Conservation (phyloP, 2,329 filamentous ascomycete genomes). For the Thermoascus crustaceus region DNA sequence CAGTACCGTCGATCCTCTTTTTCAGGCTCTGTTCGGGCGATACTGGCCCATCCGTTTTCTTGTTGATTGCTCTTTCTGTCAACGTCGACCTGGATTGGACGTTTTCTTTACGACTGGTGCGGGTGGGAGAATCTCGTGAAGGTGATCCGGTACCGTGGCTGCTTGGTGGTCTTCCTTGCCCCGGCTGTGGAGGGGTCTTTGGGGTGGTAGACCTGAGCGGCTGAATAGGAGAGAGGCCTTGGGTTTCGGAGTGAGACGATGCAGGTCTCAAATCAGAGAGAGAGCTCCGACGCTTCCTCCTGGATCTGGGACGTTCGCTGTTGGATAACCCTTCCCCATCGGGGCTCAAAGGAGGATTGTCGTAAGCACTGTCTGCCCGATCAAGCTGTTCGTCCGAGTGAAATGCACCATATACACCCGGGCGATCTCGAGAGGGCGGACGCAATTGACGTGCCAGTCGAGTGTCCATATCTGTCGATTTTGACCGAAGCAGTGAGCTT, state of each 20-base stretch:
- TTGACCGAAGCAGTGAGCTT: conserved; percentile 59
- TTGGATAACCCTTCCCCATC: conserved; percentile 42
- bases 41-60: conserved; percentile 23
- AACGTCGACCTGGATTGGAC: conserved; percentile 26
- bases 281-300: conserved; percentile 82
- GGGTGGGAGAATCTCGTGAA: conserved; percentile 22
- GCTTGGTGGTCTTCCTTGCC: conserved; percentile 22
- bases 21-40: conserved; percentile 32
- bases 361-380: conserved; percentile 39
- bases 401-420: conserved; percentile 41
- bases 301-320: conserved; percentile 39
- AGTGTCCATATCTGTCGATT: conserved; percentile 65
- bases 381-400: conserved; percentile 39
- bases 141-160: conserved; percentile 22
- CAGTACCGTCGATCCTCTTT: conserved; percentile 33
- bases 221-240: conserved; percentile 23
- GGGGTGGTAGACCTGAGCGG: conserved; percentile 32
- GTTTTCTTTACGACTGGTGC: conserved; percentile 34
- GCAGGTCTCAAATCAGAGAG: conserved; percentile 73
- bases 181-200: conserved; percentile 13
- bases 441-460: conserved; percentile 40
- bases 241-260: conserved; percentile 52
- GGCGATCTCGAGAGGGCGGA: conserved; percentile 49
- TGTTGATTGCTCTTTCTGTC: conserved; percentile 25
- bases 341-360: conserved; percentile 45